Conservation (phyloP, 1,284 basidiomycete species). For the Pseudozyma flocculosa region DNA sequence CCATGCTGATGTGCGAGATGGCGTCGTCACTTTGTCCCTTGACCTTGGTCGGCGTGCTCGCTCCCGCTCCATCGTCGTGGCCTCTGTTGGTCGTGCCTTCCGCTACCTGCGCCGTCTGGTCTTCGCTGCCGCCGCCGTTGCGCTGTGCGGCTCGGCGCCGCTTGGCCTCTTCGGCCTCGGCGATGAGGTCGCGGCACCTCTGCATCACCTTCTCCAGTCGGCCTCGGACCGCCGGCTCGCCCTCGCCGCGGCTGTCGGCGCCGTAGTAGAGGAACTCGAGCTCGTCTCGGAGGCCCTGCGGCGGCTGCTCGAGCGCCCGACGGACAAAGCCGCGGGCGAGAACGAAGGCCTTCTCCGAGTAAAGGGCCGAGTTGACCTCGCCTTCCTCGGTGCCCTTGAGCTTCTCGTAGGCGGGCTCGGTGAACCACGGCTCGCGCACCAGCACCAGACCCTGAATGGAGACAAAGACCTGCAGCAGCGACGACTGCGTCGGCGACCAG, state of each 20-base stretch:
- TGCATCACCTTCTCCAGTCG: background rate
- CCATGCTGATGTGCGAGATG: background rate
- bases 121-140: background rate
- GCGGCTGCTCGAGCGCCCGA: slow-evolving; percentile 75
- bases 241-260: too few relatives aligned
- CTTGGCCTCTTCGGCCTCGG: background rate
- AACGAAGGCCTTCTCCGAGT: slow-evolving; percentile 89
- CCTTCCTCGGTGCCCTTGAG: slow-evolving; percentile 74
- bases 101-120: too few relatives aligned
- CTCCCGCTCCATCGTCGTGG: too few relatives aligned
- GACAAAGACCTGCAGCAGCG: slow-evolving; percentile 84
- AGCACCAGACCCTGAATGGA: slow-evolving; percentile 91
- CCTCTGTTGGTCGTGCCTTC: too few relatives aligned
- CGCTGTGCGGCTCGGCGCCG: background rate
- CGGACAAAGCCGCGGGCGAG: slow-evolving; percentile 84
- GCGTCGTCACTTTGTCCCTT: background rate
- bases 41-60: too few relatives aligned
- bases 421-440: slow-evolving; percentile 76
- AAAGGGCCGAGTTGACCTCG: slow-evolving; percentile 70
- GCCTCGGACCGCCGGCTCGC: background rate
- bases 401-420: slow-evolving; percentile 35
- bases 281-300: slow-evolving; percentile 72
- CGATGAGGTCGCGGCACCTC: background rate
- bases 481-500: slow-evolving; percentile 69
- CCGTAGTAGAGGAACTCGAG: slow-evolving; percentile 70